Evolutionary conservation across 495 filamentous ascomycete genomes (phyloP), one percentile per base, ranked within the genome.

Genomic region (Aspergillus cristatus): DNA sequence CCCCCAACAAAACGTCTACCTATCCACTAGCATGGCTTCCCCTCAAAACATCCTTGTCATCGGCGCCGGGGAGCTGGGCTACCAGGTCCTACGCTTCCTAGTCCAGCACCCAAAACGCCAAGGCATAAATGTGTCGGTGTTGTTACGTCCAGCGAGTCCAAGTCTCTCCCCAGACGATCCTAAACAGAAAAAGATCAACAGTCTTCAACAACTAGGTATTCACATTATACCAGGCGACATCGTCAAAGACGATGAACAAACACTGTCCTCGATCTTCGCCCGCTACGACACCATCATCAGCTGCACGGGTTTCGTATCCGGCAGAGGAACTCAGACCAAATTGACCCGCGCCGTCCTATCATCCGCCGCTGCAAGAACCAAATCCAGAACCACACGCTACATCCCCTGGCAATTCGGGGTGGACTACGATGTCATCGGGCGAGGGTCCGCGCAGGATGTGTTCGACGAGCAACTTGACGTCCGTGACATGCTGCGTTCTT

Each of bases 351-450:
- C 76, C 1, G 71, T 67, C 0, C 54, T 82, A n/a, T n/a, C n/a
- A n/a, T n/a, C n/a, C 3, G 40, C 42, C 7, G 74, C 74, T 0
- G 51, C n/a, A 56, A 1, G 54, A 66, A 0, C 32, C n/a, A n/a
- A n/a, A n/a, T n/a, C n/a, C n/a, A n/a, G n/a, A n/a, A n/a, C n/a
- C n/a, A n/a, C 39, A 11, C 47, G 68, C 6, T 81, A 69, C 43
- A 53, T 80, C 11, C 76, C 78, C 2, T 81, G 78, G 78, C 78
- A 84, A 51, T 81, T 76, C 52, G 78, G 78, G 7, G 65, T 79
- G 2, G 75, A 82, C 45, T 82, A 82, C 47, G 72, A 76, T 40
- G 54, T 58, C 20, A 72, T 82, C 24, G 76, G 76, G 1, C 47
- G 57, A 0, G 73, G 67, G 1, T 69, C 65, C 14, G 63, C 65